These are phyloP conservation scores for Rosa persica DNA, from an alignment of 306 rosid species.

Conservation along the genomic window DNA sequence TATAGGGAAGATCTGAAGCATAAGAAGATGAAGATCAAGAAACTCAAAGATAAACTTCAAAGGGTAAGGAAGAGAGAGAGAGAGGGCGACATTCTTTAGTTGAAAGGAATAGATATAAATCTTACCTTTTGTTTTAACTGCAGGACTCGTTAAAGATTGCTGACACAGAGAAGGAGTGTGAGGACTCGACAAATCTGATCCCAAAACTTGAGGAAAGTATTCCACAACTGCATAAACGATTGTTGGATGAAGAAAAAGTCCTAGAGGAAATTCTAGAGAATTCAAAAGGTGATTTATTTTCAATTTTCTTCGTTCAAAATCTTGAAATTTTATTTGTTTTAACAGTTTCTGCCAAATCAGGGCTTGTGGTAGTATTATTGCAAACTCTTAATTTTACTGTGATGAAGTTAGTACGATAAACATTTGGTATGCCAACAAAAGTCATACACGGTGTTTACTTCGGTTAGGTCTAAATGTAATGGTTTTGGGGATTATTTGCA, in stretches of 20 bases:
- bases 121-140: conserved; percentile 30
- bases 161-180: conserved; percentile 63
- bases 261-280: conserved; percentile 78
- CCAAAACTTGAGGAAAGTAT: conserved; percentile 75
- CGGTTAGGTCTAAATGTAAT: background rate
- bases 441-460: background rate
- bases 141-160: conserved; percentile 77
- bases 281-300: conserved; percentile 59
- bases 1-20: conserved; percentile 86
- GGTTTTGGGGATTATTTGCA: background rate
- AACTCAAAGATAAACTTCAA: conserved; percentile 76
- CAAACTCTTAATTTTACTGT: background rate
- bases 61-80: conserved; percentile 46
- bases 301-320: background rate
- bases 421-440: background rate
- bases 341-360: background rate
- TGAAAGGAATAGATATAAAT: conserved; percentile 5
- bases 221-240: conserved; percentile 71
- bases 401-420: conserved; percentile 1
- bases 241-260: conserved; percentile 71
- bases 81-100: conserved; percentile 25
- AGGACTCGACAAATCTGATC: conserved; percentile 67
- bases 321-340: background rate
- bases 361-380: background rate
- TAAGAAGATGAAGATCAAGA: conserved; percentile 78